Conservation (phyloP, 1,139 yeast species). For the Protomyces gravidus region DNA sequence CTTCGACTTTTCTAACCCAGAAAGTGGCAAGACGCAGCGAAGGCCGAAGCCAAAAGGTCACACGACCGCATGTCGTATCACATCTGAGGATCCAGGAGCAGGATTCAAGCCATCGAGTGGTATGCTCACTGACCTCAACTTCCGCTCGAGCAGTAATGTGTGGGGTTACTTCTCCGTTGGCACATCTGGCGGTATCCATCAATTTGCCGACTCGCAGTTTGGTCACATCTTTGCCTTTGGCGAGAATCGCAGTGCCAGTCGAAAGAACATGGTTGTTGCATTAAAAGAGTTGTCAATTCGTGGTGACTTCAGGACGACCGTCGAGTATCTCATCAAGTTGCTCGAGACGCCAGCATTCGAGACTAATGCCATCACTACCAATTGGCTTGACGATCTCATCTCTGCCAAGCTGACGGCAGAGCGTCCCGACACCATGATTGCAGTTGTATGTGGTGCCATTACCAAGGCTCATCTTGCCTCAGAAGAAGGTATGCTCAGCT, state of each 20-base stretch:
- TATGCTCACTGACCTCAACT: constrained; percentile 88
- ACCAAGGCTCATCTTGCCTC: constrained; percentile 84
- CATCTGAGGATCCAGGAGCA: constrained; percentile 98
- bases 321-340: constrained; percentile 88
- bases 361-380: constrained; percentile 93
- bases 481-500: constrained; percentile 65
- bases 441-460: constrained; percentile 96
- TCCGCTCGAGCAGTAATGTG: constrained; percentile 92
- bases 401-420: constrained; percentile 90
- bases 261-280: constrained; percentile 98
- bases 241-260: constrained; percentile 94
- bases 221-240: constrained; percentile 99
- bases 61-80: constrained; percentile 97
- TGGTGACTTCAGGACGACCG: constrained; percentile 97
- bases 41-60: constrained; percentile 95
- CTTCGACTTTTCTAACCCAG: constrained; percentile 75
- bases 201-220: constrained; percentile 95
- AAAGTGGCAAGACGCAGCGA: constrained; percentile 72
- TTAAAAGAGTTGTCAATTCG: constrained; percentile 91
- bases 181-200: constrained; percentile 93
- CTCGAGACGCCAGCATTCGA: constrained; percentile 95
- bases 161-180: constrained; percentile 99
- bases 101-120: constrained; percentile 99
- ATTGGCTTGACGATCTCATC: constrained; percentile 96
- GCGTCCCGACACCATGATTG: constrained; percentile 85